These are phyloP conservation scores for Lodderomyces pseudojiufengensis DNA, from an alignment of 1,139 yeast genomes.

Conservation along the genomic window DNA sequence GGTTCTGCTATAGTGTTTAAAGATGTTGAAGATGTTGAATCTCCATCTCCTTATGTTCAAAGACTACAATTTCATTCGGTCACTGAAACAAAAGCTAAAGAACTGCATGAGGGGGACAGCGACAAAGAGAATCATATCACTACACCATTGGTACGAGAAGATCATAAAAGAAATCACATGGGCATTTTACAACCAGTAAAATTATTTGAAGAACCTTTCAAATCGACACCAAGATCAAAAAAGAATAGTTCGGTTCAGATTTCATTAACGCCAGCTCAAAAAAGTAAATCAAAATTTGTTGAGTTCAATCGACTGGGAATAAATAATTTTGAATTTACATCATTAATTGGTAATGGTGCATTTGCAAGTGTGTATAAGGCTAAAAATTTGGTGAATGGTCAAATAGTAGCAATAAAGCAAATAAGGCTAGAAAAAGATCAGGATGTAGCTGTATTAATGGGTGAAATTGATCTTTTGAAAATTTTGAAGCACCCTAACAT, in stretches of 20 bases:
- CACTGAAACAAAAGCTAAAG: background rate
- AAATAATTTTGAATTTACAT: conserved; percentile 54
- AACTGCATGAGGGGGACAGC: background rate
- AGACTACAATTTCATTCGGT: conserved; percentile 10
- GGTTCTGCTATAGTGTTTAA: background rate
- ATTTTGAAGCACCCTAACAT: conserved; percentile 80
- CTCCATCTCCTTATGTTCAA: conserved; percentile 32
- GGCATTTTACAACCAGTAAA: conserved; percentile 2
- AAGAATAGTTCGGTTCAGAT: conserved; percentile 38
- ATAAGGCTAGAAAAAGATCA: conserved; percentile 53
- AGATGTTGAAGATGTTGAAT: conserved; percentile 12
- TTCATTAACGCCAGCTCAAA: conserved; percentile 53
- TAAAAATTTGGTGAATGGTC: conserved; percentile 58
- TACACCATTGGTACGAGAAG: conserved; percentile 6
- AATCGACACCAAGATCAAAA: conserved; percentile 19
- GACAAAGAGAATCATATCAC: background rate
- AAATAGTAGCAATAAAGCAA: conserved; percentile 82
- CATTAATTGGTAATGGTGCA: conserved; percentile 90
- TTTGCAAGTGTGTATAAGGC: conserved; percentile 93
- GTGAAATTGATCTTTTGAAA: conserved; percentile 84
- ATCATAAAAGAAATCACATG: conserved; percentile 1
- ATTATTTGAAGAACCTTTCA: conserved; percentile 3
- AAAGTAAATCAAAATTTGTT: conserved; percentile 41
- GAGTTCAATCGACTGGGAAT: conserved; percentile 41
- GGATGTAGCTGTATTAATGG: conserved; percentile 53